Percentiles rank a stretch among this genome's conserved stretches.
These are phyloP conservation scores for Wickerhamiella allomyrinae DNA, from an alignment of 805 yeast genomes.

Conservation along the genomic window DNA sequence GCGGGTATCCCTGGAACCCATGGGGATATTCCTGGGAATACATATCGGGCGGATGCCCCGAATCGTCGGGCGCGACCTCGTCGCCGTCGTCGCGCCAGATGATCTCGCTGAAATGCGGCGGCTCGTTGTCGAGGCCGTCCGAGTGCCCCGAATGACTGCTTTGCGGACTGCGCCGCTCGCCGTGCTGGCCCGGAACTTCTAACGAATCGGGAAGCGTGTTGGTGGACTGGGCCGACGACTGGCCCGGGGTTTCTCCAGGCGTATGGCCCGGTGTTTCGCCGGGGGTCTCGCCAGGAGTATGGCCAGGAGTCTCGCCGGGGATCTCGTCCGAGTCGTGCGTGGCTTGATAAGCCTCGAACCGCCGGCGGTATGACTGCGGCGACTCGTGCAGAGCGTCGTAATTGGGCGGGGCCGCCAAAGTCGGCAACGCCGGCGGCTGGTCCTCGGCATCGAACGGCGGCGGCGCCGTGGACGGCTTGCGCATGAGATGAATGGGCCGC, in stretches of 20 bases:
- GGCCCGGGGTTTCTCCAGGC: background rate
- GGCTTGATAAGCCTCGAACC: slow-evolving; percentile 14
- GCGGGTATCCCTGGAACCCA: background rate
- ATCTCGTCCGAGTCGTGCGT: slow-evolving; percentile 3
- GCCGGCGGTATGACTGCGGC: slow-evolving; percentile 11
- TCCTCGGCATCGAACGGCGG: slow-evolving; percentile 44
- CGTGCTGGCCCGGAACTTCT: background rate
- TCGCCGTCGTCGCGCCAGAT: slow-evolving; percentile 15
- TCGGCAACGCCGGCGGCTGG: slow-evolving; percentile 27
- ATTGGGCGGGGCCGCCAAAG: slow-evolving; percentile 23
- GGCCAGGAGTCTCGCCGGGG: background rate
- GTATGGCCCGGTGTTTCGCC: background rate
- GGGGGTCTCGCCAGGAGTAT: background rate
- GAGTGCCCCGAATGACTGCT: no score
- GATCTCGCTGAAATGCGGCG: slow-evolving; percentile 16
- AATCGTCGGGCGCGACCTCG: background rate
- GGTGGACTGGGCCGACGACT: background rate
- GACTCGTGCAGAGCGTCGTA: slow-evolving; percentile 12
- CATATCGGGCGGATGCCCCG: background rate
- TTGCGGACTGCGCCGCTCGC: no score
- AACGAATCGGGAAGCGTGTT: background rate
- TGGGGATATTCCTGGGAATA: no score
- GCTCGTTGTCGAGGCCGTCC: background rate
- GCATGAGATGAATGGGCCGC: slow-evolving; percentile 39
- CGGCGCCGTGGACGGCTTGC: slow-evolving; percentile 45